Base-by-base conservation (phyloP, 2,329 filamentous ascomycete species). In the Stagonosporopsis cucurbitacearum region DNA sequence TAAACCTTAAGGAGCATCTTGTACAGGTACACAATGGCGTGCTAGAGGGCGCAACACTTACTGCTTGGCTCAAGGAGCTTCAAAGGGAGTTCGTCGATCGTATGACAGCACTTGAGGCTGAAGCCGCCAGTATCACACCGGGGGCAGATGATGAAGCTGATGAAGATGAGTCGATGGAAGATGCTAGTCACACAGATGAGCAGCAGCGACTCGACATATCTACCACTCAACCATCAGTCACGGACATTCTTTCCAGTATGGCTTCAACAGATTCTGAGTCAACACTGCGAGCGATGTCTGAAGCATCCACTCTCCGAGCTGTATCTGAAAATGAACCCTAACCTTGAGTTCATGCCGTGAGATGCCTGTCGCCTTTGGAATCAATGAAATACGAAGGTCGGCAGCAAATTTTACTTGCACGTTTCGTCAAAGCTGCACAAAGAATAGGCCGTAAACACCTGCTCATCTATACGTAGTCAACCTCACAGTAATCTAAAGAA, bases 51-150 rank as follows among this genome's bases (percentile, higher is more conserved):
- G 81, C 83, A 2, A 80, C 85, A 0, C 76, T 96, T 26, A 77
- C 79, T 19, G 79, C 77, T 40, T 92, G 90, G 82, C 74, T 95
- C 40, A 79, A 77, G 50, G 83, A 82, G 57, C 73, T 95, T 12
- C 91, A 94, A 70, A 83, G 83, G 44, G 90, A 96, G 50, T 96
- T 96, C 67, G 81, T 90, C 7, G 64, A 80, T 4, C 80, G 84
- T 7, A 93, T 96, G 90, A 82, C 85, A 20, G 82, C 81, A 1
- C 84, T 92, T 25, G 86, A 90, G 40, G 70, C 70, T n/a, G 76
- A 80, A 49, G 69, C 64, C 11, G 57, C 57, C 23, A 60, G 57
- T 28, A 40, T 53, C n/a, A 50, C 39, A 11, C 50, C 57, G 15
- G 54, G 58, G 20, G 57, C 33, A 6, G 51, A 66, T 11, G 56